phyloP scores from a whole-genome alignment of 805 yeast genomes.

The Wickerhamomyces hampshirensis region DNA sequence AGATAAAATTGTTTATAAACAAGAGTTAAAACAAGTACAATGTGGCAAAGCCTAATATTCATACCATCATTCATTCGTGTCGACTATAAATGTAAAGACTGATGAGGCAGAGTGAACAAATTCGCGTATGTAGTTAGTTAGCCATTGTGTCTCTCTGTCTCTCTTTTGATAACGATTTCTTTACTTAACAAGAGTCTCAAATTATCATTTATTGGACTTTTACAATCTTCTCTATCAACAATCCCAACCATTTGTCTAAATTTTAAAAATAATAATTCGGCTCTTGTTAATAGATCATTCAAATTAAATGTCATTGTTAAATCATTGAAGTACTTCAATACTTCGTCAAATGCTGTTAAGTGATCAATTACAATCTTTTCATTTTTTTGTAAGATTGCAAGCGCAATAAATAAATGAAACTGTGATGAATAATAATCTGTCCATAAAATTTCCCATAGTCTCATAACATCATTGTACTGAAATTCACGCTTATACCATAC shows the following conservation, averaged over 20 bases:
- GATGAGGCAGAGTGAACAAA: too few species aligned
- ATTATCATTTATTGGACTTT: slow-evolving; percentile 38
- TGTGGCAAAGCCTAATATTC: slow-evolving; percentile 5
- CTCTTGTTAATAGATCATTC: slow-evolving; percentile 73
- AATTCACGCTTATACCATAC: slow-evolving; percentile 96
- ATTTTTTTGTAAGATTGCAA: slow-evolving; percentile 86
- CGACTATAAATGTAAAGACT: not conserved
- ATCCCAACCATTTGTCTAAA: slow-evolving; percentile 77
- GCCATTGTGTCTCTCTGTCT: slow-evolving; percentile 29
- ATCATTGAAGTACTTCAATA: slow-evolving; percentile 89
- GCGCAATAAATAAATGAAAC: slow-evolving; percentile 79
- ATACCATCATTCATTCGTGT: slow-evolving; percentile 1
- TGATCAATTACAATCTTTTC: slow-evolving; percentile 73
- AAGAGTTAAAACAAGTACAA: slow-evolving; percentile 12
- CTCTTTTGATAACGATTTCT: slow-evolving; percentile 61
- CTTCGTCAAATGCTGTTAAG: slow-evolving; percentile 80
- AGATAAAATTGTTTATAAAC: slow-evolving; percentile 4
- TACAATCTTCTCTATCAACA: slow-evolving; percentile 41
- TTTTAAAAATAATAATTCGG: slow-evolving; percentile 76
- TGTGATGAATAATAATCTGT: slow-evolving; percentile 85
- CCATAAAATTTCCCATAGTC: slow-evolving; percentile 91
- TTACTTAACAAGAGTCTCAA: slow-evolving; percentile 57
- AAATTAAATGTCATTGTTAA: slow-evolving; percentile 71
- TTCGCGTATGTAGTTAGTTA: slow-evolving; percentile 4
- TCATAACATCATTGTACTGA: slow-evolving; percentile 66